Conservation (phyloP, 2,329 filamentous ascomycete genomes). For the Thielaviopsis euricoi region DNA sequence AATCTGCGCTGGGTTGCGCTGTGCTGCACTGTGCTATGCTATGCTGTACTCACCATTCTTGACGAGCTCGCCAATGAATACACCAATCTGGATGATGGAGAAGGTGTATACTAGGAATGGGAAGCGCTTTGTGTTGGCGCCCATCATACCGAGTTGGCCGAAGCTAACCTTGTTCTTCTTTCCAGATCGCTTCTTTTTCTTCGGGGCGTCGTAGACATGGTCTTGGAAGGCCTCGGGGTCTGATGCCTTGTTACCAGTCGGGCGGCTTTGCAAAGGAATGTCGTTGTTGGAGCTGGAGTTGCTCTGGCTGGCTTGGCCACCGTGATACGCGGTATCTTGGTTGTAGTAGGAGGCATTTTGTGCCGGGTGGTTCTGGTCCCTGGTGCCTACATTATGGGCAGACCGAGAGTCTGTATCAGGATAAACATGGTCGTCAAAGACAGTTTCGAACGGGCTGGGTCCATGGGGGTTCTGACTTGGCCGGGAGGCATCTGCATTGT, state of each 20-base stretch:
- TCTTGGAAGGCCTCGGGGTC: conserved; percentile 29
- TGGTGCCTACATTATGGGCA: neutral
- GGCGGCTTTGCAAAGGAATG: conserved; percentile 39
- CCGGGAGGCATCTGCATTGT: conserved; percentile 13
- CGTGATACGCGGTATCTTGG: conserved; percentile 27
- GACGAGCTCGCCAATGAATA: conserved; percentile 80
- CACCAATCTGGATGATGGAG: conserved; percentile 57
- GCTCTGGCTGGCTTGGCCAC: conserved; percentile 18
- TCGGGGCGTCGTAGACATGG: conserved; percentile 44
- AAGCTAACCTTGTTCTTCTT: conserved; percentile 33
- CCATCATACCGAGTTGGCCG: conserved; percentile 43
- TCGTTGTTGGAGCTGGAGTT: conserved; percentile 28
- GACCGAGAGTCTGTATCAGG: conserved; percentile 25
- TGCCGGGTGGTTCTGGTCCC: conserved; percentile 16
- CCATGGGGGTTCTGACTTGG: conserved; percentile 13
- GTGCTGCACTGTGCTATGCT: too few relatives aligned
- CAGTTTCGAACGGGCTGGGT: conserved; percentile 44
- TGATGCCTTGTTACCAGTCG: conserved; percentile 18
- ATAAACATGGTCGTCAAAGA: conserved; percentile 53
- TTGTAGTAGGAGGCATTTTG: conserved; percentile 16
- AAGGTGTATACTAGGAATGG: conserved; percentile 76
- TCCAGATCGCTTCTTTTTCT: conserved; percentile 17
- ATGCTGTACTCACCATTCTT: conserved; percentile 58
- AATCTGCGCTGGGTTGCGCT: too few relatives aligned
- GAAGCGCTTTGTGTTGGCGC: conserved; percentile 36